Conservation (phyloP, 805 yeast species). For the Henningerozyma blattae region DNA sequence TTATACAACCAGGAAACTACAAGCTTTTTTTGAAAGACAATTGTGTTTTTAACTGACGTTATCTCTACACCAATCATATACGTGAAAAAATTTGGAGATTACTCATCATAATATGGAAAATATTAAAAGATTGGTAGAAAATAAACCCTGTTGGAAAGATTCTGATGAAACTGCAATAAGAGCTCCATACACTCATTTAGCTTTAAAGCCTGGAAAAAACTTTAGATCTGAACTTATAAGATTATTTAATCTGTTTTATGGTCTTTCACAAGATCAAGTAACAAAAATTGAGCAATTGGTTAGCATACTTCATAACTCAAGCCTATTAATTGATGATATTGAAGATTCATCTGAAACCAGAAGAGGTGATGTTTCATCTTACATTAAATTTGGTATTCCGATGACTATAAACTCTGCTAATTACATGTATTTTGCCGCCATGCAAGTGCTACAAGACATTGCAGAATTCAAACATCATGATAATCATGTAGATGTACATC, state of each 20-base stretch:
- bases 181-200: slow-evolving; percentile 41
- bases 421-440: slow-evolving; percentile 66
- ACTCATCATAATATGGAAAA: too few species aligned
- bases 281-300: slow-evolving; percentile 34
- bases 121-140: slow-evolving; percentile 6
- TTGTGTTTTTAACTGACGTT: background rate
- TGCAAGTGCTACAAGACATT: slow-evolving; percentile 31
- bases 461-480: slow-evolving; percentile 2
- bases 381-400: slow-evolving; percentile 63
- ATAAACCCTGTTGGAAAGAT: slow-evolving; percentile 19
- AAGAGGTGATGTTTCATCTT: slow-evolving; percentile 74
- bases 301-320: slow-evolving; percentile 53
- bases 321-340: slow-evolving; percentile 72
- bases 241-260: slow-evolving; percentile 41
- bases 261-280: slow-evolving; percentile 30
- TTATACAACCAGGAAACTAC: too few species aligned
- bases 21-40: background rate
- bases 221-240: slow-evolving; percentile 36
- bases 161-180: slow-evolving; percentile 20
- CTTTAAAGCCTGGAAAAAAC: slow-evolving; percentile 43
- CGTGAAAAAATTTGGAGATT: too few species aligned
- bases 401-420: slow-evolving; percentile 75
- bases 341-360: slow-evolving; percentile 67
- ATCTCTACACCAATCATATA: too few species aligned
- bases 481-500: background rate